These are phyloP conservation scores for Papiliotrema fonsecae DNA, from an alignment of 1,284 basidiomycete genomes.

Conservation along the genomic window DNA sequence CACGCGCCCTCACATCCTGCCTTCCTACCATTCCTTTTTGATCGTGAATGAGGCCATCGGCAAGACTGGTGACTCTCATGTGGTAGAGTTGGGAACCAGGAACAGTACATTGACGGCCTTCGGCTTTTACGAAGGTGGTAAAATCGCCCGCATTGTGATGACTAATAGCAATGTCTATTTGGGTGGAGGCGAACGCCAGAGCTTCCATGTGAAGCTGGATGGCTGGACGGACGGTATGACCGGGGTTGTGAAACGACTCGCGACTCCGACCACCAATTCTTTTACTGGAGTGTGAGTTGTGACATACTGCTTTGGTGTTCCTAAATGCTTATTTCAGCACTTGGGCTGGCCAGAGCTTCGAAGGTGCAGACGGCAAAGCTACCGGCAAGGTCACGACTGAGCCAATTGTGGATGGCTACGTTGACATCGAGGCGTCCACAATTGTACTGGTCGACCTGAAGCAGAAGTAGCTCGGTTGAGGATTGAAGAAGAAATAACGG, in stretches of 20 bases:
- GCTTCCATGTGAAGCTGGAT: background rate
- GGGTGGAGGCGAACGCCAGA: background rate
- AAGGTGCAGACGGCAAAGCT: conserved; percentile 10
- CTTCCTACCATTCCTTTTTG: conserved; percentile 60
- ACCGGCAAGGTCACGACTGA: conserved; percentile 6
- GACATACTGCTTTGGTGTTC: background rate
- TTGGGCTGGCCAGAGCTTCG: conserved; percentile 12
- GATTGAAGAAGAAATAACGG: too few relatives aligned
- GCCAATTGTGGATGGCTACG: background rate
- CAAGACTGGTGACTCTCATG: conserved; percentile 45
- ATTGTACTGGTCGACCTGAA: background rate
- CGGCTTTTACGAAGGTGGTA: conserved; percentile 53
- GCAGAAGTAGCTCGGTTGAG: too few relatives aligned
- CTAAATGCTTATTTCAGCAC: conserved; percentile 3
- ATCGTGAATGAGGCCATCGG: conserved; percentile 52
- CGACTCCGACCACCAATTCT: conserved; percentile 4
- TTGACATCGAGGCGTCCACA: background rate
- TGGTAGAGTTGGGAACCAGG: conserved; percentile 55
- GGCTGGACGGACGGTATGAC: background rate
- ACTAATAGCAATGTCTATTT: conserved; percentile 49
- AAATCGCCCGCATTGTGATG: conserved; percentile 56
- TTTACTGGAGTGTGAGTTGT: conserved; percentile 2
- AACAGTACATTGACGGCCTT: conserved; percentile 59
- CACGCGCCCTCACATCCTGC: conserved; percentile 54
- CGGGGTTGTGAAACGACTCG: conserved; percentile 5